Evolutionary conservation across 2,329 filamentous ascomycete genomes (phyloP), one percentile per base, ranked within the genome.

Genomic region (Epichloe uncinata): DNA sequence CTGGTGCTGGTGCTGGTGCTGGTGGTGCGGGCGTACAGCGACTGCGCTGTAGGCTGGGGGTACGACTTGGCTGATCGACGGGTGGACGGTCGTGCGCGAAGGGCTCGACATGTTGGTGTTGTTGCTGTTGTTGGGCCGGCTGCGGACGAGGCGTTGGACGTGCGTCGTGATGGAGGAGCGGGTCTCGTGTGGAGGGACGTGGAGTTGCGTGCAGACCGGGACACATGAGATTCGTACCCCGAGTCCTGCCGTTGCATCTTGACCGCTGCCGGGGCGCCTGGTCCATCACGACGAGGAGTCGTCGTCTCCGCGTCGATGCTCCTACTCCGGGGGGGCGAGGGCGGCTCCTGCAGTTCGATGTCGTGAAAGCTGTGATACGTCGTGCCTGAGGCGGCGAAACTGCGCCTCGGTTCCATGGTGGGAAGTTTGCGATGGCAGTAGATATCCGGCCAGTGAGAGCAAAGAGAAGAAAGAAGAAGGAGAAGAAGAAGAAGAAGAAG

Each of bases 221-320:
- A 56, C 8, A 64, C 62, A 43, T 71, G 68, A 3, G 77, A 79
- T 57, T 75, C 76, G 56, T 81, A 80, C 35, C 77, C 77, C 0
- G 77, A 80, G 58, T 81, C 77, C 52, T 78, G 75, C 13, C 77
- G 70, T 46, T 70, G 69, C 67, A 79, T 78, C 50, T 66, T 67
- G 45, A 60, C 56, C 0, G 67, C 60, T 12, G 61, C 58, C 1
- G 66, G 66, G 26, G 26, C 26, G 26, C 8, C 26, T 30, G 26
- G 26, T 30, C 26, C 26, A 30, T 30, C 26, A 30, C 26, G 26
- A 30, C 26, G 26, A 30, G 26, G 26, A 30, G 26, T 7, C 26
- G 26, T 30, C 26, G 52, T 56, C 16, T 57, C 53, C 15, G 56
- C 47, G 49, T 59, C 55, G 48, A 55, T 26, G 45, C 12, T 58